Evolutionary conservation across 306 rosid genomes (phyloP).

Genomic region (Malus orientalis): DNA sequence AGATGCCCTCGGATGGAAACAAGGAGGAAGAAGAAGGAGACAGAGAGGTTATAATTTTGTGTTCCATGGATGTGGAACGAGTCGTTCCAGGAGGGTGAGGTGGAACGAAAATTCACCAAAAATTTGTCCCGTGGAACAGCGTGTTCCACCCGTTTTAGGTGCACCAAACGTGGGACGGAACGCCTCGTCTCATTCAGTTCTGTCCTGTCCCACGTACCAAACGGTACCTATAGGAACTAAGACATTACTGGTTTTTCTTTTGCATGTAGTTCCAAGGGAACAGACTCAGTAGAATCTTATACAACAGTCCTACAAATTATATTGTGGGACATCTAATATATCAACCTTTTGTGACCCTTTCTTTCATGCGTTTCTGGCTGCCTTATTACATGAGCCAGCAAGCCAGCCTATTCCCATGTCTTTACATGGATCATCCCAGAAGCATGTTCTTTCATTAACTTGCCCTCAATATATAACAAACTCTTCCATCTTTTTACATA

Average conservation of each 20-base stretch:
- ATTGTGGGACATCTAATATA: slow-evolving; percentile 39
- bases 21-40: no score
- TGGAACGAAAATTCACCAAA: no score
- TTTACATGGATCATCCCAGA: slow-evolving; percentile 32
- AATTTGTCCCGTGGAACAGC: no score
- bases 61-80: no score
- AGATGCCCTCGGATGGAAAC: no score
- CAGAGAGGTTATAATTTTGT: no score
- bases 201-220: no score
- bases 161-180: no score
- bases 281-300: slow-evolving; percentile 70
- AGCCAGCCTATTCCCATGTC: slow-evolving; percentile 7
- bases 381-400: not conserved
- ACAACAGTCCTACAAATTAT: slow-evolving; percentile 35
- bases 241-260: not conserved
- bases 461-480: slow-evolving; percentile 25
- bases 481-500: slow-evolving; percentile 21
- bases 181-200: no score
- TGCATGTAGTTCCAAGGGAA: slow-evolving; percentile 44
- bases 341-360: slow-evolving; percentile 9
- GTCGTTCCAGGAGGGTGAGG: no score
- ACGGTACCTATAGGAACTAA: not conserved
- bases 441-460: slow-evolving; percentile 30
- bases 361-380: slow-evolving; percentile 27
- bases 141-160: no score